A percentile compares a stretch with the other conserved stretches of the same genome.
Conservation (phyloP, 768 basidiomycete genomes). For the Termitomyces eurrhizus region DNA sequence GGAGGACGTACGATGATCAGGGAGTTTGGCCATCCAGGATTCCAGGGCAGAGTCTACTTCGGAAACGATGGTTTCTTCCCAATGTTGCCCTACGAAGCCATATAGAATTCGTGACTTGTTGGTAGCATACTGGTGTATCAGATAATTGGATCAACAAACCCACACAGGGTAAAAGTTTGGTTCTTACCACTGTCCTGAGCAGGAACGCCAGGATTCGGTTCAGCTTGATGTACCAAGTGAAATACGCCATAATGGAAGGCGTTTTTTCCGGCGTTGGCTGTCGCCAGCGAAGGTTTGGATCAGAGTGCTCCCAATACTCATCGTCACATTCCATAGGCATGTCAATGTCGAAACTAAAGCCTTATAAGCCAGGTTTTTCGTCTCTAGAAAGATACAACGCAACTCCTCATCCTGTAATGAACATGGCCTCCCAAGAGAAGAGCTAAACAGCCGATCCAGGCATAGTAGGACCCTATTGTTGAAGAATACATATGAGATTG, state of each 20-base stretch:
- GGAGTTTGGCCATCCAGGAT: constrained; percentile 62
- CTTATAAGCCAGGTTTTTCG: not conserved
- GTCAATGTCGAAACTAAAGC: constrained; percentile 66
- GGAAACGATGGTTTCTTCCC: constrained; percentile 67
- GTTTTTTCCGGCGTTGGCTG: constrained; percentile 53
- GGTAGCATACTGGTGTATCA: constrained; percentile 63
- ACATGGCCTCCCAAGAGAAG: constrained; percentile 65
- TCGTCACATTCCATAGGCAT: constrained; percentile 63
- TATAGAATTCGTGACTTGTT: constrained; percentile 66
- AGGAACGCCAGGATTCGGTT: constrained; percentile 64
- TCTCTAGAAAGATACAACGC: constrained; percentile 22
- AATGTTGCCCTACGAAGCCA: constrained; percentile 55
- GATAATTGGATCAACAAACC: not conserved
- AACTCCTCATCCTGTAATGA: constrained; percentile 80
- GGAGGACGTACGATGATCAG: constrained; percentile 48
- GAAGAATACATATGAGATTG: not conserved
- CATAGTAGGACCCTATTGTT: constrained; percentile 45
- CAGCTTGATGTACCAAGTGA: constrained; percentile 54
- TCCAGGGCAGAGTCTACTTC: constrained; percentile 71
- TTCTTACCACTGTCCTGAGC: constrained; percentile 58
- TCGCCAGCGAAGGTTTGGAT: constrained; percentile 56
- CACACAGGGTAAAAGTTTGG: not conserved
- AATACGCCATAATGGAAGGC: constrained; percentile 52
- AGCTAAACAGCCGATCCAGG: constrained; percentile 48
- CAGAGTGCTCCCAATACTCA: constrained; percentile 68